Evolutionary conservation across 331 rosid species (phyloP), one percentile per base, ranked within the genome.

Genomic region (Malus hybrid): DNA sequence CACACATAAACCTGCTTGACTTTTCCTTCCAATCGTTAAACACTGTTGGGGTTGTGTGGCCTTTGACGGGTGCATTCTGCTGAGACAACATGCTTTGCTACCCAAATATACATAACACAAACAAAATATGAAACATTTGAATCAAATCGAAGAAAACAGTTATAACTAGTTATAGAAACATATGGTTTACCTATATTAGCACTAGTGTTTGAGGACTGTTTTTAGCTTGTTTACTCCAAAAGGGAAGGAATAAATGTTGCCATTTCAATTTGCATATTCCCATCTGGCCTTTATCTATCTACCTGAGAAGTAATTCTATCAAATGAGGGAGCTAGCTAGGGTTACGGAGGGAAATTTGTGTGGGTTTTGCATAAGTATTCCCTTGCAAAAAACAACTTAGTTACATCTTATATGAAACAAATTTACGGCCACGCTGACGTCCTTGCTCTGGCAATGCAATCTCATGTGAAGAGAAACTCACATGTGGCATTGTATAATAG

Each of bases 1-100:
- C 89, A 79, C 86, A 81, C 80, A 80, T 42, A 55, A 81, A 78
- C 76, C 76, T 56, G 67, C 73, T 86, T 76, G 80, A 72, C 87
- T 39, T 84, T 83, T 81, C 75, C 83, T 70, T 54, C 59, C 74
- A 62, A 73, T 65, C 9, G 72, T 46, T 82, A 72, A 33, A 10
- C 10, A 20, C 14, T 42, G 48, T 42, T 39, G 48, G 48, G 48
- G 48, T 44, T 34, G 81, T 77, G 69, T 83, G 88, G 74, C 57
- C 86, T 75, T 69, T 80, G 90, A 87, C 79, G 70, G 75, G 76
- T 82, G 73, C 73, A 71, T 20, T 73, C 62, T 83, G 79, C 64
- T 64, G n/a, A 74, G 69, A 75, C 76, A 73, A 24, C 24, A 24
- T 22, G 74, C 59, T 80, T 77, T 12, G 31, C 46, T 69, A 7